Evolutionary conservation across 2,329 filamentous ascomycete genomes (phyloP).

Genomic region (Microascus cirrosus): DNA sequence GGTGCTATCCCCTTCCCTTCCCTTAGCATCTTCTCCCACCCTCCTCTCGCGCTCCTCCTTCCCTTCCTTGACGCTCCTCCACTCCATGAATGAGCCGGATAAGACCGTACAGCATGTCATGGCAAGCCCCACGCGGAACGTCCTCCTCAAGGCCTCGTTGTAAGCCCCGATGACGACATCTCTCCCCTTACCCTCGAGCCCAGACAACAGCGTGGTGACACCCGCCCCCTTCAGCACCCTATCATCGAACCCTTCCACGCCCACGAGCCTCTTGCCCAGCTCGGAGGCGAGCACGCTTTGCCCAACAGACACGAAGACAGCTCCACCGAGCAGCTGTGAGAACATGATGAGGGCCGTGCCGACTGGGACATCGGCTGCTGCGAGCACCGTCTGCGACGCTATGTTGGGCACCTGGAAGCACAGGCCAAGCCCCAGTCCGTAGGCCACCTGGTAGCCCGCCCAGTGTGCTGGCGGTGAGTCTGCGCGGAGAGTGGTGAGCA

Average conservation of each 20-base stretch:
- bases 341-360: conserved; percentile 32
- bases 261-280: conserved; percentile 21
- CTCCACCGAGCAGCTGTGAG: conserved; percentile 30
- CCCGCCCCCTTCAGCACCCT: background rate
- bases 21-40: background rate
- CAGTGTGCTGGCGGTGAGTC: conserved; percentile 11
- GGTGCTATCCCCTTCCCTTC: background rate
- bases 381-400: conserved; percentile 33
- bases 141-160: background rate
- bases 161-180: background rate
- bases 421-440: conserved; percentile 31
- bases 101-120: background rate
- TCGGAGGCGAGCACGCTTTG: conserved; percentile 31
- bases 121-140: background rate
- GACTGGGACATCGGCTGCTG: conserved; percentile 26
- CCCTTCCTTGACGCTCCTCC: background rate
- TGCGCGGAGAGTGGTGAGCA: conserved; percentile 25
- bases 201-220: background rate
- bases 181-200: background rate
- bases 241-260: conserved; percentile 29
- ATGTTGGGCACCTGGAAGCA: conserved; percentile 31
- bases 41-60: too few species aligned
- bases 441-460: conserved; percentile 29
- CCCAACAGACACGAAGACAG: conserved; percentile 32
- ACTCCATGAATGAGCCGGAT: background rate